These are phyloP conservation scores for Hymenoscyphus occultus DNA, from an alignment of 2,329 filamentous ascomycete genomes.

Conservation along the genomic window DNA sequence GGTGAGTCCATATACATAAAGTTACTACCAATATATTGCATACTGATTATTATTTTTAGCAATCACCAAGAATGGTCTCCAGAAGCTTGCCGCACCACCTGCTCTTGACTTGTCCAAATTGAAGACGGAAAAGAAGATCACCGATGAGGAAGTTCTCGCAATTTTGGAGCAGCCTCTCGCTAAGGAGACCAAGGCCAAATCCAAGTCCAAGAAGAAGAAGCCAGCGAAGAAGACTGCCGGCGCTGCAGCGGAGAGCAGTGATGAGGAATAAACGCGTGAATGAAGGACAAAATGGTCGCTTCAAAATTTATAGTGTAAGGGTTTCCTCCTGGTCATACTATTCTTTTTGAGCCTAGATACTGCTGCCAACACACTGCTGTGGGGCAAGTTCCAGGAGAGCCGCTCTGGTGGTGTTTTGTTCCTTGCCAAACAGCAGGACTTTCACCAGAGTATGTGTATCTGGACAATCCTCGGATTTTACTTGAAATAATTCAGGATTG, in stretches of 20 bases:
- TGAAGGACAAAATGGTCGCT: not conserved
- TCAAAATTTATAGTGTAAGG: slow-evolving; percentile 2
- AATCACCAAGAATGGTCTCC: slow-evolving; percentile 96
- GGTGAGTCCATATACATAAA: slow-evolving; percentile 58
- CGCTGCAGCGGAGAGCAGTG: slow-evolving; percentile 34
- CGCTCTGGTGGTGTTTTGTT: slow-evolving; percentile 23
- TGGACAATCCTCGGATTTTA: not conserved
- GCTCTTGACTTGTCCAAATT: slow-evolving; percentile 74
- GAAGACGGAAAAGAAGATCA: slow-evolving; percentile 97
- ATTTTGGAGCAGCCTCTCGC: slow-evolving; percentile 85
- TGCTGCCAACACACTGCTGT: slow-evolving; percentile 27
- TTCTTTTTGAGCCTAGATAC: slow-evolving; percentile 9
- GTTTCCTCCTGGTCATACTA: not conserved
- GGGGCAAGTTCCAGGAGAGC: slow-evolving; percentile 24
- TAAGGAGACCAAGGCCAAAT: slow-evolving; percentile 87
- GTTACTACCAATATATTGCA: not conserved
- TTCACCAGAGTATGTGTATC: not conserved
- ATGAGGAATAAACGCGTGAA: slow-evolving; percentile 38
- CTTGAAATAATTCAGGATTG: slow-evolving; percentile 4
- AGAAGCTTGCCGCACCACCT: slow-evolving; percentile 76
- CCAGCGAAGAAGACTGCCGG: slow-evolving; percentile 43
- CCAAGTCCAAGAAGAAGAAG: slow-evolving; percentile 70
- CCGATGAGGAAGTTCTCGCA: slow-evolving; percentile 91
- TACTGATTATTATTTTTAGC: slow-evolving; percentile 51
- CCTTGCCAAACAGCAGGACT: slow-evolving; percentile 2